These are phyloP conservation scores for Talaromyces stipitatus DNA, from an alignment of 495 filamentous ascomycete species.

Conservation along the genomic window DNA sequence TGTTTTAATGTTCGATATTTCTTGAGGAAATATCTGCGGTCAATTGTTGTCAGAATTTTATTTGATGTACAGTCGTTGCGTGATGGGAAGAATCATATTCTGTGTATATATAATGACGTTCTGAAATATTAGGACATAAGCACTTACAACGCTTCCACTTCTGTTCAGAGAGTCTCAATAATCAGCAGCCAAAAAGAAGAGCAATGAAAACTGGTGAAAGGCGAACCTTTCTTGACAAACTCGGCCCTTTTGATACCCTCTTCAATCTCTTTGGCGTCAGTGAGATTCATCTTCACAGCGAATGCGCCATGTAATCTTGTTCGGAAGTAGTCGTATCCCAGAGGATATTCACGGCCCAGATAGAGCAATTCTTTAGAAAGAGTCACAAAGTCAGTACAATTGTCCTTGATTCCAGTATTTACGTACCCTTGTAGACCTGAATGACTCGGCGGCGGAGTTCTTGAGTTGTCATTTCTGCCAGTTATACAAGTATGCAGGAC, in stretches of 20 bases:
- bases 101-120: not conserved
- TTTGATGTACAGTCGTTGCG: not conserved
- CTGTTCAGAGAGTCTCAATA: conserved; percentile 28
- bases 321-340: conserved; percentile 79
- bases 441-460: conserved; percentile 74
- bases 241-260: conserved; percentile 70
- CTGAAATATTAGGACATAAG: not conserved
- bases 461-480: conserved; percentile 35
- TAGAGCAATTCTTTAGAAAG: conserved; percentile 65
- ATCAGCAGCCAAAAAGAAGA: not conserved
- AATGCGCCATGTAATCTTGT: conserved; percentile 80
- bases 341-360: conserved; percentile 79
- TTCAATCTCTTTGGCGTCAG: conserved; percentile 65
- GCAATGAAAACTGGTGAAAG: not conserved
- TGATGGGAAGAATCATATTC: not conserved
- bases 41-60: conserved; percentile 13
- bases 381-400: not conserved
- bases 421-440: conserved; percentile 79
- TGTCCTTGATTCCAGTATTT: not conserved
- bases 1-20: conserved; percentile 82
- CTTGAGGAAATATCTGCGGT: conserved; percentile 82
- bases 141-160: conserved; percentile 87
- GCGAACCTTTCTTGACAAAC: conserved; percentile 82
- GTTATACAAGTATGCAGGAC: not conserved
- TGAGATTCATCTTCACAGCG: conserved; percentile 57